These are phyloP conservation scores for Trypanosoma mega DNA, from an alignment of 208 protist species.

Conservation along the genomic window DNA sequence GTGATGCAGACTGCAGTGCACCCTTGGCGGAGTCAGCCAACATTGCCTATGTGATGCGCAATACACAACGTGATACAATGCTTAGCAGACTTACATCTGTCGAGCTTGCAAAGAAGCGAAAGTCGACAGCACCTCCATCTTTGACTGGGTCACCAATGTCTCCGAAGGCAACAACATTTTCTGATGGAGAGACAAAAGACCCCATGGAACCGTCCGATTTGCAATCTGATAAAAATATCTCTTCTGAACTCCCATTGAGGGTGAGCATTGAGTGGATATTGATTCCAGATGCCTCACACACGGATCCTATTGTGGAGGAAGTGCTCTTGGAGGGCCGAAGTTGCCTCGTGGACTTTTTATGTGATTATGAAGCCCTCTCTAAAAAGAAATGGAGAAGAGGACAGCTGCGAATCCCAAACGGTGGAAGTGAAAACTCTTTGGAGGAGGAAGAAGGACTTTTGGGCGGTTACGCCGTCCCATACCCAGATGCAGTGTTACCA, in stretches of 20 bases:
- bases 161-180: too few species aligned
- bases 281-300: conserved; percentile 72
- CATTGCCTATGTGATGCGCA: conserved; percentile 63
- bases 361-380: conserved; percentile 59
- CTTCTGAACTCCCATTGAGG: too few species aligned
- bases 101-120: conserved; percentile 22
- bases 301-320: conserved; percentile 84
- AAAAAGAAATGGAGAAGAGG: too few species aligned
- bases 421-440: too few species aligned
- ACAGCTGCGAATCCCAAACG: too few species aligned
- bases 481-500: too few species aligned
- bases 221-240: too few species aligned
- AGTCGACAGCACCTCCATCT: conserved; percentile 13
- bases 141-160: too few species aligned
- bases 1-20: conserved; percentile 74
- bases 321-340: conserved; percentile 49
- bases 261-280: conserved; percentile 70
- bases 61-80: conserved; percentile 53
- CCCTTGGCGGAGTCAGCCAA: conserved; percentile 77
- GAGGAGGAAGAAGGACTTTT: too few species aligned
- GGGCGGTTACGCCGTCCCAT: too few species aligned
- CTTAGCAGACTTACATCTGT: conserved; percentile 25
- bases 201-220: too few species aligned
- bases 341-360: conserved; percentile 73
- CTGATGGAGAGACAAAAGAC: too few species aligned